phyloP scores from a whole-genome alignment of 31 red algal species.

The Bonnemaisonia californica region DNA sequence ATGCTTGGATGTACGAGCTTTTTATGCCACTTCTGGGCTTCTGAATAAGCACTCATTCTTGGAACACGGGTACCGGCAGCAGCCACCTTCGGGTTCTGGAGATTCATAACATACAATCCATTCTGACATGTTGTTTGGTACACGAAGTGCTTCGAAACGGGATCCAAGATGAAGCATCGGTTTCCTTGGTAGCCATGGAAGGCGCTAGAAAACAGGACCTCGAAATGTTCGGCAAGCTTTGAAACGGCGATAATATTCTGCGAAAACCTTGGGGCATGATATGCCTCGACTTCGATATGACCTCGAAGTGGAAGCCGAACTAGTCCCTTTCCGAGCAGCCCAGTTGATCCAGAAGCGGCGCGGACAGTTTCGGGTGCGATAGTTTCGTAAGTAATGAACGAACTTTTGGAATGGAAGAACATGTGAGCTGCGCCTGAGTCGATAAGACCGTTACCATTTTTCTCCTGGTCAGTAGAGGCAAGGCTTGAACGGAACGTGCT shows the following conservation, averaged over 20 bases:
- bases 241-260: not conserved
- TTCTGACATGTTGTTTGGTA: not conserved
- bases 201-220: not conserved
- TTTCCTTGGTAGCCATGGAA: not conserved
- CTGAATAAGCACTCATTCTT: not conserved
- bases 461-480: too few species aligned
- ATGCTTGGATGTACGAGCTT: not conserved
- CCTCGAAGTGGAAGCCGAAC: not conserved
- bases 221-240: constrained; percentile 1
- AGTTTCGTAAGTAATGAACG: constrained; percentile 8
- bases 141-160: not conserved
- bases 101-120: not conserved
- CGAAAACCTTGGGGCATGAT: constrained; percentile 3
- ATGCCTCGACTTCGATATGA: not conserved
- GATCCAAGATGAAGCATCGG: constrained; percentile 18
- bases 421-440: constrained; percentile 16
- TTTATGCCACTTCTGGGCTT: not conserved
- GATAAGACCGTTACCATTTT: constrained; percentile 3
- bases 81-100: not conserved
- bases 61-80: not conserved
- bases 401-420: not conserved
- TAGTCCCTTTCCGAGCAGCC: constrained; percentile 4
- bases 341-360: not conserved
- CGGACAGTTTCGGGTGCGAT: not conserved
- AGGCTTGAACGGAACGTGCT: too few species aligned